Base-by-base conservation (phyloP, 345 rosid genomes). In the Cardiospermum halicacabum region DNA sequence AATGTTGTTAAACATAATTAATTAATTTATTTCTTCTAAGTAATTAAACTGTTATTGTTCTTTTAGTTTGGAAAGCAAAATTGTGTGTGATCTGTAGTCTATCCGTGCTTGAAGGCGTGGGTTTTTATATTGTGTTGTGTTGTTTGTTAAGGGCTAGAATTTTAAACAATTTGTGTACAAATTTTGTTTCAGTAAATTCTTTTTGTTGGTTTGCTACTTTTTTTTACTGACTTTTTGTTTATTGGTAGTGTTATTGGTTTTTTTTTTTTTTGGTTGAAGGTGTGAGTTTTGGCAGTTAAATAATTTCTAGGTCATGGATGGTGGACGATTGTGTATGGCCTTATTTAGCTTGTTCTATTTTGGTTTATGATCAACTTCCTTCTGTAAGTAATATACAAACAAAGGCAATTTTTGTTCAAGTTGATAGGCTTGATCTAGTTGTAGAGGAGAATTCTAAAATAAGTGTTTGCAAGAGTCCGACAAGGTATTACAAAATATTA, bases 391-490 rank as follows among this genome's bases (percentile, higher is more conserved):
- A 87, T 69, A 96, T 91, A 42, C 99, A 94, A 82, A 62, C 80
- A 22, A 97, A 94, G 67, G 96, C 99, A 3, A 74, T 94, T 40
- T 78, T 91, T 60, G 86, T 94, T 78, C 99, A 91, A 76, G 78
- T 91, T 50, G 96, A 91, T 86, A 84, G 75, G 81, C 96, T 90
- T 9, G 97, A 91, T 82, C 75, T 94, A 81, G 99, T 94, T 81
- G 77, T 94, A 70, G 93, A 94, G 87, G 99, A 91, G 77, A 94
- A 94, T 64, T 77, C 72, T 7, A 89, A 91, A 69, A 74, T 58
- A 42, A 91, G 84, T 74, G 80, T 76, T n/a, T 65, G 77, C 64
- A 82, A 72, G 73, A 82, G 75, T 60, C 34, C 88, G 50, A 78
- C 75, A 83, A 86, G 96, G 99, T 94, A 70, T 47, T 60, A 25